Evolutionary conservation across 163 green algal species (phyloP).

Genomic region (Coccomyxa subellipsoidea): DNA sequence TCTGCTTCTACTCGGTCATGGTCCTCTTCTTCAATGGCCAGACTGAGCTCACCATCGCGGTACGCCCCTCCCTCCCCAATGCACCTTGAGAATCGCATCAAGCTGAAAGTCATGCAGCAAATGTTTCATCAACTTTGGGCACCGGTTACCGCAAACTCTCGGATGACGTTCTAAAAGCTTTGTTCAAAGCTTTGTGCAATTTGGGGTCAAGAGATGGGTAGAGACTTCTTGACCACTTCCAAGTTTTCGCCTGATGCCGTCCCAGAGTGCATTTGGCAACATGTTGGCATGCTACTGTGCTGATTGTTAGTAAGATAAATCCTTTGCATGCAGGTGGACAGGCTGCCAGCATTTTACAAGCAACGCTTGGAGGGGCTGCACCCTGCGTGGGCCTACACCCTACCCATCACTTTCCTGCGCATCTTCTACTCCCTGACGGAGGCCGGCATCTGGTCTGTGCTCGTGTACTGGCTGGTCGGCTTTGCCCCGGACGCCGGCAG

Average conservation of each 20-base stretch:
- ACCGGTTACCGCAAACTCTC: too few species aligned
- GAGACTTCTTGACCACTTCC: too few species aligned
- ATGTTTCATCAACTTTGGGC: too few species aligned
- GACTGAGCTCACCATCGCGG: constrained; percentile 25
- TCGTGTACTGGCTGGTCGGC: constrained; percentile 48
- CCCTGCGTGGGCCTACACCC: constrained; percentile 49
- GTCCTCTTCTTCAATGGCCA: constrained; percentile 47
- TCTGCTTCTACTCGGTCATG: constrained; percentile 57
- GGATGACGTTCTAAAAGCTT: too few species aligned
- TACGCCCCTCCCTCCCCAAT: not conserved
- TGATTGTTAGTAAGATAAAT: too few species aligned
- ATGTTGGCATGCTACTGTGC: too few species aligned
- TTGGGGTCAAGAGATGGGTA: too few species aligned
- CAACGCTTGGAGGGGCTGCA: constrained; percentile 56
- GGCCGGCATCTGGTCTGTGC: constrained; percentile 45
- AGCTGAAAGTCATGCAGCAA: too few species aligned
- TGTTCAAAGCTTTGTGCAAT: too few species aligned
- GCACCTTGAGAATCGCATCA: not conserved
- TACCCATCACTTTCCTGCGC: constrained; percentile 55
- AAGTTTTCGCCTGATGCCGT: too few species aligned
- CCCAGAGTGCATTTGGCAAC: too few species aligned
- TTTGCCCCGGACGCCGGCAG: constrained; percentile 32
- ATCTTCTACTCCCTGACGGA: constrained; percentile 61
- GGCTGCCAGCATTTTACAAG: constrained; percentile 61
- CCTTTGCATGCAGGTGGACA: constrained; percentile 19